These are phyloP conservation scores for Solanum stenotomum DNA, from an alignment of 257 asterid species.

Conservation along the genomic window DNA sequence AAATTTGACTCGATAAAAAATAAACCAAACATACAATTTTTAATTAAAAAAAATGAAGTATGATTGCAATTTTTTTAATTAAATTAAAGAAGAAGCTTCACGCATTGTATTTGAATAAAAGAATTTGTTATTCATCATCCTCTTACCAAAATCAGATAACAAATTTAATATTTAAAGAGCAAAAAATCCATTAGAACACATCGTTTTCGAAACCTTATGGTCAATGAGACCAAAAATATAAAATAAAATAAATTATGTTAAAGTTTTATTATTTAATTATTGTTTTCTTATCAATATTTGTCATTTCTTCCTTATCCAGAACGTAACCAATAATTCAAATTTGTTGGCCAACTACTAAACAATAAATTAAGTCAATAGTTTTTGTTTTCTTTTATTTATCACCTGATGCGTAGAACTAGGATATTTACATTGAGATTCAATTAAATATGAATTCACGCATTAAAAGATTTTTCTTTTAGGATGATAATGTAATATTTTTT, in stretches of 20 bases:
- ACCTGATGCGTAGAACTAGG: accelerated
- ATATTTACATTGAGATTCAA: accelerated
- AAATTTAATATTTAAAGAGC: background rate
- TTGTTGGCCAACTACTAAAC: background rate
- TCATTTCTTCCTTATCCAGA: background rate
- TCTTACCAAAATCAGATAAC: background rate
- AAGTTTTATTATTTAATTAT: background rate
- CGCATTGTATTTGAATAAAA: background rate
- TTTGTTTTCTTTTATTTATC: accelerated
- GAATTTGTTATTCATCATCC: background rate
- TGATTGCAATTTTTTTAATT: background rate
- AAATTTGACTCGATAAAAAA: too few species aligned
- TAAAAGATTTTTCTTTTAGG: background rate
- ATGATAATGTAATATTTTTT: background rate
- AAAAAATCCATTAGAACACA: background rate
- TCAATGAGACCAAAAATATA: background rate
- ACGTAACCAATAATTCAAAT: background rate
- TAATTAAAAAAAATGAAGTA: background rate
- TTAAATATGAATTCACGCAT: background rate
- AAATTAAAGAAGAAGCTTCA: background rate
- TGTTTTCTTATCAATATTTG: background rate
- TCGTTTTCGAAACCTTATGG: background rate
- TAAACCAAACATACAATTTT: too few species aligned
- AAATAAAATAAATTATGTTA: background rate
- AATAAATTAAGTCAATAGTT: background rate